These are phyloP conservation scores for Solanum hybrid DNA, from an alignment of 305 asterid genomes.

Conservation along the genomic window DNA sequence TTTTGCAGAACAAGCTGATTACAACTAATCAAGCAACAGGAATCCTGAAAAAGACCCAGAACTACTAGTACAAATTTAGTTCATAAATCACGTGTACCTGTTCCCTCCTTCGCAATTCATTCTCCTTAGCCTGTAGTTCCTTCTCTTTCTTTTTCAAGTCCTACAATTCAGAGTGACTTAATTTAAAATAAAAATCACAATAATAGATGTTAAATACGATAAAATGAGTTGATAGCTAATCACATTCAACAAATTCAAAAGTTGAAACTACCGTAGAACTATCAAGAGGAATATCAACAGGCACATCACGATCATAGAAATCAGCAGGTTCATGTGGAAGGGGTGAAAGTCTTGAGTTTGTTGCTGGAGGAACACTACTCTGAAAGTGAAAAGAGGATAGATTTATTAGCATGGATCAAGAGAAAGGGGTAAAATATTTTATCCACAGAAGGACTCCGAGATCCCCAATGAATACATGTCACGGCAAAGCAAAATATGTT, in stretches of 20 bases:
- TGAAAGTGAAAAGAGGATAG: conserved; percentile 10
- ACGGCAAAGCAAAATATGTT: not conserved
- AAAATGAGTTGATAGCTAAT: not conserved
- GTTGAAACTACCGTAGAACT: conserved; percentile 41
- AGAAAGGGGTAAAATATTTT: not conserved
- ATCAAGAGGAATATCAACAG: conserved; percentile 73
- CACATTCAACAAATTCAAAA: not conserved
- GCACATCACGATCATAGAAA: conserved; percentile 71
- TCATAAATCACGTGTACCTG: conserved; percentile 35
- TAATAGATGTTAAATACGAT: not conserved
- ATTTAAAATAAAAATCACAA: conserved; percentile 8
- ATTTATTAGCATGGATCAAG: not conserved
- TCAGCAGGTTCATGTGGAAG: conserved; percentile 93
- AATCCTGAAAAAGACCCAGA: not conserved
- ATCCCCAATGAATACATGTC: not conserved
- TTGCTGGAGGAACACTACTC: conserved; percentile 51
- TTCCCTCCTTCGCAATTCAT: conserved; percentile 76
- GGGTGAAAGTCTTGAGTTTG: conserved; percentile 80
- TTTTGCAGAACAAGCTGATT: not conserved
- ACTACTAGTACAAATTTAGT: not conserved
- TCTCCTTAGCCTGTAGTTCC: conserved; percentile 77
- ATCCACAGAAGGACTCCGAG: not conserved
- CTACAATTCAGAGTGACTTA: conserved; percentile 18
- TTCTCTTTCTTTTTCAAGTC: conserved; percentile 69
- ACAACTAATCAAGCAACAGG: not conserved